Evolutionary conservation across 2,329 filamentous ascomycete genomes (phyloP).

Genomic region (Dactylonectria macrodidyma): DNA sequence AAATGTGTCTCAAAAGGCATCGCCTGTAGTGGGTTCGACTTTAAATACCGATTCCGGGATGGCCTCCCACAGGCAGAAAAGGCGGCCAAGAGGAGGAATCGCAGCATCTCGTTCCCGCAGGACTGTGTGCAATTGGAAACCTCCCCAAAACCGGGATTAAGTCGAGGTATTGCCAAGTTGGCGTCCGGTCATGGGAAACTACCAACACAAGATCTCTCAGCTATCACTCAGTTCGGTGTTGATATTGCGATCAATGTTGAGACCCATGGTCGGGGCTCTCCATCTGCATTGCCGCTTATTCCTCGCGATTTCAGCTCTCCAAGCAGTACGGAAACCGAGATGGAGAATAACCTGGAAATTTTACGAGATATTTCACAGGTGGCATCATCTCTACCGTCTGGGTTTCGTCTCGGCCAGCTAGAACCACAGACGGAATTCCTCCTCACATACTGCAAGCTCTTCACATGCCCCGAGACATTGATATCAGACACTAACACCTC

Average conservation of each 20-base stretch:
- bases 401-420: neutral
- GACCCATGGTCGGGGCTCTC: neutral
- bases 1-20: constrained; percentile 20
- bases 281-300: neutral
- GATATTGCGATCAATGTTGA: neutral
- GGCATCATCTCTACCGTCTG: neutral
- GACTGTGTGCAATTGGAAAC: neutral
- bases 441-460: constrained; percentile 23
- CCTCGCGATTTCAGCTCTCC: neutral
- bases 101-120: neutral
- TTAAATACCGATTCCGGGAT: constrained; percentile 23
- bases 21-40: constrained; percentile 21
- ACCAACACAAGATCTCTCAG: neutral
- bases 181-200: neutral
- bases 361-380: neutral
- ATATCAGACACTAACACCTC: neutral
- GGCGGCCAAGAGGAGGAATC: neutral
- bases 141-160: too few relatives aligned
- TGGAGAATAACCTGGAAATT: neutral
- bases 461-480: too few relatives aligned
- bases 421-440: constrained; percentile 18
- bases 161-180: too few relatives aligned
- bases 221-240: too few relatives aligned
- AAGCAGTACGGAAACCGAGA: neutral
- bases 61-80: constrained; percentile 4